These are phyloP conservation scores for Cucumis hystrix DNA, from an alignment of 306 rosid species.

Conservation along the genomic window DNA sequence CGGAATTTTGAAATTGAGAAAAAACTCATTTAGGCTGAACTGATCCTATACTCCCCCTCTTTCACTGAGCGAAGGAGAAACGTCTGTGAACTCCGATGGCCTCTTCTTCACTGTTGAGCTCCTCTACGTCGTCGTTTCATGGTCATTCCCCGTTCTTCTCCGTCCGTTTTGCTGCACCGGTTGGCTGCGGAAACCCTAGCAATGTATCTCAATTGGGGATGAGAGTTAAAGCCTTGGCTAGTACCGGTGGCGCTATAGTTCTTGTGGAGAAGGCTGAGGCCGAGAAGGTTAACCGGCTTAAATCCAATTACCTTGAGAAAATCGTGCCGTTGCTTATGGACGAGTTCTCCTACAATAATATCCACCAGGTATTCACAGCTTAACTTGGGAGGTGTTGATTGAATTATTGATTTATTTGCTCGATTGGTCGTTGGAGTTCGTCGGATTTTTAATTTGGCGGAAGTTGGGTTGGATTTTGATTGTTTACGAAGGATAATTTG, in stretches of 20 bases:
- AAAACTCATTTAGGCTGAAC: background rate
- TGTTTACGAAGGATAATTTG: background rate
- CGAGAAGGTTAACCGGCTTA: constrained; percentile 50
- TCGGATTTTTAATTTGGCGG: background rate
- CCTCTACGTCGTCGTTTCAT: constrained; percentile 52
- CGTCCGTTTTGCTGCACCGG: constrained; percentile 9
- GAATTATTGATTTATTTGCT: background rate
- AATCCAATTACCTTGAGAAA: constrained; percentile 43
- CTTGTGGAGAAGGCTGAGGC: constrained; percentile 79
- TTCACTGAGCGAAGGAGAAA: background rate
- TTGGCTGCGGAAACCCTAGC: constrained; percentile 17
- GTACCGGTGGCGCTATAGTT: constrained; percentile 19
- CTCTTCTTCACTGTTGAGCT: constrained; percentile 45
- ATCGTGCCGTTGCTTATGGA: constrained; percentile 72
- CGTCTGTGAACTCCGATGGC: constrained; percentile 32
- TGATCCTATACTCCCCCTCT: background rate
- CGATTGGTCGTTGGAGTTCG: background rate
- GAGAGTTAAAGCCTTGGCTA: constrained; percentile 43
- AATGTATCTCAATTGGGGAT: constrained; percentile 12
- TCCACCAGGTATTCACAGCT: constrained; percentile 37
- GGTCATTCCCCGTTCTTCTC: constrained; percentile 34
- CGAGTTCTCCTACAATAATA: constrained; percentile 66
- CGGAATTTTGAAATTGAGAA: background rate
- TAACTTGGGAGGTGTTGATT: background rate
- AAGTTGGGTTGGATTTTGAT: background rate